phyloP scores from a whole-genome alignment of 768 basidiomycete species.

The Galerina sulciceps region DNA sequence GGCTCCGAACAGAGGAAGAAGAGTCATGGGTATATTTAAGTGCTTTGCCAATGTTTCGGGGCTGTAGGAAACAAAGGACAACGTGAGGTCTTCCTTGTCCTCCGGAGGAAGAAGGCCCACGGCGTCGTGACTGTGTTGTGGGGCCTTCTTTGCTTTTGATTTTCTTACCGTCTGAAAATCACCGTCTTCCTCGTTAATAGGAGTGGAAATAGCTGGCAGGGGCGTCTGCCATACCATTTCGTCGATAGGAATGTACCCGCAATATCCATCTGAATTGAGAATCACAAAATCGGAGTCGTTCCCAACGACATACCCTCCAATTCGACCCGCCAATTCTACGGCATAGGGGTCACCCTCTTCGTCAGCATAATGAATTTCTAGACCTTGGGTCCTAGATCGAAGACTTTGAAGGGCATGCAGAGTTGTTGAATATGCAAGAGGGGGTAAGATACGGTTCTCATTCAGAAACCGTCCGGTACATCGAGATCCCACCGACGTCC shows the following conservation, averaged over 20 bases:
- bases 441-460: slow-evolving; percentile 78
- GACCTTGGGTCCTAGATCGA: slow-evolving; percentile 30
- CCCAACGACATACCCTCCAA: slow-evolving; percentile 76
- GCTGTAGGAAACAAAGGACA: slow-evolving; percentile 63
- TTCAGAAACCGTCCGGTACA: slow-evolving; percentile 67
- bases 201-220: slow-evolving; percentile 27
- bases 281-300: slow-evolving; percentile 86
- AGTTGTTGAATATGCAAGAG: slow-evolving; percentile 62
- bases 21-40: slow-evolving; percentile 66
- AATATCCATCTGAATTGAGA: slow-evolving; percentile 75
- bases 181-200: slow-evolving; percentile 43
- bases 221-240: slow-evolving; percentile 71
- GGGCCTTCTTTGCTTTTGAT: slow-evolving; percentile 50
- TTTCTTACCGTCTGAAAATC: slow-evolving; percentile 66
- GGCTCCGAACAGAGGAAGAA: slow-evolving; percentile 79
- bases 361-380: slow-evolving; percentile 75
- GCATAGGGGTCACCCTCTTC: slow-evolving; percentile 84
- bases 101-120: slow-evolving; percentile 60
- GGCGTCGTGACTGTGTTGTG: slow-evolving; percentile 27
- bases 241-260: slow-evolving; percentile 76
- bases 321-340: slow-evolving; percentile 79
- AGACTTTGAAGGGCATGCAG: slow-evolving; percentile 55
- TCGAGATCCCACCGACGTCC: slow-evolving; percentile 72
- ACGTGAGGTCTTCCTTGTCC: slow-evolving; percentile 42
- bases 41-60: slow-evolving; percentile 66